Conservation (phyloP, 2,329 filamentous ascomycete species). For the Cylindrodendrum hubeiense region DNA sequence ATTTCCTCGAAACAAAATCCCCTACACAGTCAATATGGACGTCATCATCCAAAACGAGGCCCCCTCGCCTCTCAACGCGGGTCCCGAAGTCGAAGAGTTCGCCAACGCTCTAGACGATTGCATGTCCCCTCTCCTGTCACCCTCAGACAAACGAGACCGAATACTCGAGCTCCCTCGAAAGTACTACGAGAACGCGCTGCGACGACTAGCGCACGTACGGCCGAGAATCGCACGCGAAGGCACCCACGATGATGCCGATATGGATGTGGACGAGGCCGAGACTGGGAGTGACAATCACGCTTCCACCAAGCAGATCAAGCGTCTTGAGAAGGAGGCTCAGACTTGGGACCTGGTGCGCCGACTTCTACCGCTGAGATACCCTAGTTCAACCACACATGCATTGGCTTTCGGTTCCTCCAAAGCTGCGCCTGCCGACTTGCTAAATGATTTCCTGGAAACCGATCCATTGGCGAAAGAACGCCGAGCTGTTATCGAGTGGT, state of each 20-base stretch:
- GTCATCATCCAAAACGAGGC: conserved; percentile 16
- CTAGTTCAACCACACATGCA: conserved; percentile 45
- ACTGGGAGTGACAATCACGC: conserved; percentile 44
- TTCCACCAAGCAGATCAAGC: conserved; percentile 49
- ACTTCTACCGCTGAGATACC: conserved; percentile 78
- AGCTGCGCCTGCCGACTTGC: conserved; percentile 56
- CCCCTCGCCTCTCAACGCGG: conserved; percentile 55
- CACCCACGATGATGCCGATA: conserved; percentile 62
- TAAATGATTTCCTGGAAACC: conserved; percentile 78
- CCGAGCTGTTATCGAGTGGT: conserved; percentile 84
- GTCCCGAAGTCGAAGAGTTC: conserved; percentile 88
- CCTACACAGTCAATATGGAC: conserved; percentile 32
- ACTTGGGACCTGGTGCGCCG: conserved; percentile 90
- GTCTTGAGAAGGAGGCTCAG: conserved; percentile 85
- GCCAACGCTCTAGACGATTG: conserved; percentile 86
- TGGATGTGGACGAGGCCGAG: conserved; percentile 68
- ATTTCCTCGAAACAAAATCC: background rate
- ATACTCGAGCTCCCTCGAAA: conserved; percentile 71
- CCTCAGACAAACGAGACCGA: conserved; percentile 70
- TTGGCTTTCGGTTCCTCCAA: conserved; percentile 48
- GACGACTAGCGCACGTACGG: conserved; percentile 47
- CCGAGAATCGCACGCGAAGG: conserved; percentile 45
- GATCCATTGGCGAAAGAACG: conserved; percentile 83
- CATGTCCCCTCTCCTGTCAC: conserved; percentile 61
- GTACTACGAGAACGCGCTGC: conserved; percentile 70